These are phyloP conservation scores for Pelagomonas calceolata DNA, from an alignment of 108 stramenopile species.

Conservation along the genomic window DNA sequence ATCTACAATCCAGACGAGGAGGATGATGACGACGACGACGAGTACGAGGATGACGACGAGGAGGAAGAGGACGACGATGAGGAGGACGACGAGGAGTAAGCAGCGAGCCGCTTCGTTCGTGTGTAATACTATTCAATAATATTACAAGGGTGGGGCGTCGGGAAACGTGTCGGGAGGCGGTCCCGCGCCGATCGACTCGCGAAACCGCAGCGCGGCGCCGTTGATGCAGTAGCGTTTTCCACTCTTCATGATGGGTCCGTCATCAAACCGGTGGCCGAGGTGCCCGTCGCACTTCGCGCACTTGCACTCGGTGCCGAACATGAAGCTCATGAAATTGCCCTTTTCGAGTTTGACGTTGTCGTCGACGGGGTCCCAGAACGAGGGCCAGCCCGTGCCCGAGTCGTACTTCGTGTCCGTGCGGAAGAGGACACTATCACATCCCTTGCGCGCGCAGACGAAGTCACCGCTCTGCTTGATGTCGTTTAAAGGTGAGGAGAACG, in stretches of 20 bases:
- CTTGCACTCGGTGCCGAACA: conserved; percentile 19
- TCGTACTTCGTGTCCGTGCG: conserved; percentile 57
- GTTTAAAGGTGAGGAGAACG: conserved; percentile 13
- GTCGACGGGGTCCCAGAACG: conserved; percentile 56
- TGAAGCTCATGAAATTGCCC: neutral
- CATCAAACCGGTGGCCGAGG: conserved; percentile 67
- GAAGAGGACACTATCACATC: conserved; percentile 66
- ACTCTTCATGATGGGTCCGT: conserved; percentile 42
- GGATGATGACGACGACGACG: neutral
- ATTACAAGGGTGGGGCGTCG: too few species aligned
- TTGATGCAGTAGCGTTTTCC: conserved; percentile 63
- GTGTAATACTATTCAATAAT: too few species aligned
- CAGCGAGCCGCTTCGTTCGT: too few species aligned
- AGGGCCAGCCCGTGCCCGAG: conserved; percentile 66
- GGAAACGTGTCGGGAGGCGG: too few species aligned
- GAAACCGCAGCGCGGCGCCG: conserved; percentile 39
- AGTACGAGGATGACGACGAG: neutral
- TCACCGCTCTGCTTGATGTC: conserved; percentile 50
- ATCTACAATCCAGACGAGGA: neutral
- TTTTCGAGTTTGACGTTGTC: conserved; percentile 55
- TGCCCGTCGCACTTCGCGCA: conserved; percentile 73
- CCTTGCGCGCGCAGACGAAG: conserved; percentile 52
- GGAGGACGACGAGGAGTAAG: too few species aligned
- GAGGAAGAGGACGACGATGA: neutral
- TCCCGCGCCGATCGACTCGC: neutral